Percentiles rank a stretch among this genome's conserved stretches.
Conservation (phyloP, 768 basidiomycete genomes). For the Kwoniella botswanensis region DNA sequence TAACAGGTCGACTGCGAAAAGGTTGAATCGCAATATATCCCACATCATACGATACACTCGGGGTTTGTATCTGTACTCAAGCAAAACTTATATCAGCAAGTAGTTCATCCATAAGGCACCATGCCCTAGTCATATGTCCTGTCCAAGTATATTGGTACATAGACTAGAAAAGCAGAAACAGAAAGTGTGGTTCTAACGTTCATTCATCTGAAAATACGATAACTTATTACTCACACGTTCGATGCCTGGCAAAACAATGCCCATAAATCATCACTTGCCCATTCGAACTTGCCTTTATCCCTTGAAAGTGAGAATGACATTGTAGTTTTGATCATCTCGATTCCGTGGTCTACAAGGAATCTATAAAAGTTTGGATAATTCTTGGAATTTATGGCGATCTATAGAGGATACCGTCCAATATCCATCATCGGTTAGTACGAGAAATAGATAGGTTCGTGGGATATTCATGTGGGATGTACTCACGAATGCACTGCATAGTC, state of each 20-base stretch:
- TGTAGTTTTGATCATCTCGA: conserved; percentile 14
- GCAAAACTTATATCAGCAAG: background rate
- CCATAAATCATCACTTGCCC: conserved; percentile 19
- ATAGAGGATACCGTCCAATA: no score
- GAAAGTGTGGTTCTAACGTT: no score
- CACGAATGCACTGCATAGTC: conserved; percentile 12
- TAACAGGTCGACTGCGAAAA: conserved; percentile 15
- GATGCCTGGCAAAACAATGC: conserved; percentile 16
- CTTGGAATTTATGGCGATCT: conserved; percentile 19
- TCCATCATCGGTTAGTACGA: no score
- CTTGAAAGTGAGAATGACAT: conserved; percentile 25
- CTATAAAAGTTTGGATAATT: conserved; percentile 23
- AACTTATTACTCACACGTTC: conserved; percentile 3
- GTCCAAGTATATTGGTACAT: no score
- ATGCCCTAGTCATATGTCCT: no score
- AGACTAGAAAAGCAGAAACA: no score
- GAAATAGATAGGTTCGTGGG: background rate
- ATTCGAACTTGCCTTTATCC: conserved; percentile 20
- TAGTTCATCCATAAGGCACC: no score
- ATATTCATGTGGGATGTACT: background rate
- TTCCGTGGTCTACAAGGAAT: conserved; percentile 10
- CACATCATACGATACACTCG: conserved; percentile 24
- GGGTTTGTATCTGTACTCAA: conserved; percentile 8
- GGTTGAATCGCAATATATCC: conserved; percentile 22
- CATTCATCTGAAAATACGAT: no score